Evolutionary conservation across 2,329 filamentous ascomycete genomes (phyloP).

Genomic region (Domatiomyces catenatus): DNA sequence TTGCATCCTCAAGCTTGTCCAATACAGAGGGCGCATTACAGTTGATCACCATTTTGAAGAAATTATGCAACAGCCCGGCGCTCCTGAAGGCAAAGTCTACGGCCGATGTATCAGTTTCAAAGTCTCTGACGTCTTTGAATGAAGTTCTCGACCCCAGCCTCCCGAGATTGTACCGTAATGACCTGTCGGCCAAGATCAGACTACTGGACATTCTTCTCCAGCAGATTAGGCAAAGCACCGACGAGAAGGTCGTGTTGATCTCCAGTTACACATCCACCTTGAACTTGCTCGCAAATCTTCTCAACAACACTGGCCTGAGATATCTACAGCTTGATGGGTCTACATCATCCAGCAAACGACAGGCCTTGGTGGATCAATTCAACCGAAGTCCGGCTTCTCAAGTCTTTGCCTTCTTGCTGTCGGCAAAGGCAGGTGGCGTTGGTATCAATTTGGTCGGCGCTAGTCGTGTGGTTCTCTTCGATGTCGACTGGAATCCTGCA

Average conservation of each 20-base stretch:
- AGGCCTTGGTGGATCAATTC: conserved; percentile 54
- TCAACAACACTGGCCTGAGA: conserved; percentile 43
- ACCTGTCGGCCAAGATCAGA: conserved; percentile 49
- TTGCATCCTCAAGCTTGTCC: conserved; percentile 37
- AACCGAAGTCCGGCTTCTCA: conserved; percentile 42
- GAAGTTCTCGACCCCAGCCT: conserved; percentile 41
- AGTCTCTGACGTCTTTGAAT: conserved; percentile 32
- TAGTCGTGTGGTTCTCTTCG: conserved; percentile 54
- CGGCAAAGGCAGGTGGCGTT: conserved; percentile 55
- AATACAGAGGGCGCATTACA: conserved; percentile 47
- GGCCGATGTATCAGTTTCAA: conserved; percentile 32
- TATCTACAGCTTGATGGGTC: conserved; percentile 56
- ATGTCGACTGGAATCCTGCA: conserved; percentile 63
- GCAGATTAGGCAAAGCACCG: conserved; percentile 42
- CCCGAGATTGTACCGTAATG: conserved; percentile 38
- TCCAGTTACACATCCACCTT: conserved; percentile 62
- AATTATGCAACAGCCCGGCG: conserved; percentile 56
- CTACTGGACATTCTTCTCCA: conserved; percentile 52
- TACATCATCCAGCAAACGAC: conserved; percentile 48
- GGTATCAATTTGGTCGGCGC: conserved; percentile 58
- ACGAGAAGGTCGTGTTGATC: conserved; percentile 59
- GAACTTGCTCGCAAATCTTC: conserved; percentile 47
- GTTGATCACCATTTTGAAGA: conserved; percentile 58
- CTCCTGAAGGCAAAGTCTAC: conserved; percentile 40
- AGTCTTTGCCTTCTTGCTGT: conserved; percentile 55